A percentile compares a stretch with the other conserved stretches of the same genome.
Evolutionary conservation across 495 filamentous ascomycete species (phyloP).

Genomic region (Venustampulla echinocandica): DNA sequence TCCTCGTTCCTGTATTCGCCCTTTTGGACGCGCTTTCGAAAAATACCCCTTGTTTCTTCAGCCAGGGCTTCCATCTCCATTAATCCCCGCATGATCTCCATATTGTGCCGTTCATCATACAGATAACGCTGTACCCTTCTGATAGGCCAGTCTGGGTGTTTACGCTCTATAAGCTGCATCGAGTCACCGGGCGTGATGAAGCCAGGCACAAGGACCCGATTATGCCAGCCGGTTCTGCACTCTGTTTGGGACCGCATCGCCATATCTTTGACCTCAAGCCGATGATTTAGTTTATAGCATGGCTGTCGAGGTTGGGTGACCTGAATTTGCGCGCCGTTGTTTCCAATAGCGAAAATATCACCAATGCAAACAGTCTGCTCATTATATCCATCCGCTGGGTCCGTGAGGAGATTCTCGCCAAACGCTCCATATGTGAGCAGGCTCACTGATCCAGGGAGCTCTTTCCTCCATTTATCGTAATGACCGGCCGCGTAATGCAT

Average conservation of each 20-base stretch:
- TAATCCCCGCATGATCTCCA: conserved; percentile 34
- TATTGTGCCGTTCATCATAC: conserved; percentile 33
- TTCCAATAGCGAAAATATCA: conserved; percentile 68
- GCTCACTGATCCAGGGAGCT: conserved; percentile 32
- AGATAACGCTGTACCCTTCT: conserved; percentile 42
- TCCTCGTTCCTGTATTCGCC: no score
- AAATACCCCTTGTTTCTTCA: conserved; percentile 32
- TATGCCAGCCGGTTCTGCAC: conserved; percentile 44
- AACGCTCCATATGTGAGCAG: conserved; percentile 39
- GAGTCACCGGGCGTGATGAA: conserved; percentile 28
- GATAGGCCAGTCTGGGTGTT: conserved; percentile 41
- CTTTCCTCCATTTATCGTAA: conserved; percentile 34
- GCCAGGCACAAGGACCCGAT: conserved; percentile 37
- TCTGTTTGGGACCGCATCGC: conserved; percentile 37
- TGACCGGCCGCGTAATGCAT: conserved; percentile 44
- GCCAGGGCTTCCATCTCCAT: conserved; percentile 35
- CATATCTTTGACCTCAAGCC: conserved; percentile 41
- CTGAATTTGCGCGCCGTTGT: conserved; percentile 40
- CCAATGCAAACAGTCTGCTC: conserved; percentile 60
- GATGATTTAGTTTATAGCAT: conserved; percentile 46
- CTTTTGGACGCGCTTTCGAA: conserved; percentile 23
- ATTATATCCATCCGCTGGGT: conserved; percentile 35
- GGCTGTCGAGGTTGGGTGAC: conserved; percentile 40
- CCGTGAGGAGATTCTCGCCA: conserved; percentile 44
- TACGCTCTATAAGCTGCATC: conserved; percentile 27